A percentile compares a stretch with the other conserved stretches of the same genome.
phyloP scores from a whole-genome alignment of 2,329 filamentous ascomycete genomes.

The Penicillium brasilianum region DNA sequence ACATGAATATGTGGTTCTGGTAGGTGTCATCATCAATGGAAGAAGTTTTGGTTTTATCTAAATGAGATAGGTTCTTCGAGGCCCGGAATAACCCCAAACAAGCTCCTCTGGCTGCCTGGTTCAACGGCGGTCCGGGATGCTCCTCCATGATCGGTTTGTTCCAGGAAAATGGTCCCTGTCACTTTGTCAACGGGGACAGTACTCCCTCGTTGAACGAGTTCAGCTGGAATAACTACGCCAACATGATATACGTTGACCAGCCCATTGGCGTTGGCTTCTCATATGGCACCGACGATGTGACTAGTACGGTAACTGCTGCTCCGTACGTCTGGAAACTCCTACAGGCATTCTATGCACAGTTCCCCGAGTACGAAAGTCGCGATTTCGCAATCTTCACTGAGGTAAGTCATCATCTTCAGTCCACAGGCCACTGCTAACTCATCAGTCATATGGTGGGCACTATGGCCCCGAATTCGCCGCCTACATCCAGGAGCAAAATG shows the following conservation, averaged over 20 bases:
- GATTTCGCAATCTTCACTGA: conserved; percentile 45
- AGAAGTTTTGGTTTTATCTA: neutral
- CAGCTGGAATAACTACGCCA: conserved; percentile 25
- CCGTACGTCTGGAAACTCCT: conserved; percentile 62
- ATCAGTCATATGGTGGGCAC: conserved; percentile 43
- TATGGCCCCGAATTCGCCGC: conserved; percentile 43
- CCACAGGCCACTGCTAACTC: neutral
- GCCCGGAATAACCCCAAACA: conserved; percentile 49
- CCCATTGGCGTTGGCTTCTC: conserved; percentile 35
- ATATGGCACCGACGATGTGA: conserved; percentile 37
- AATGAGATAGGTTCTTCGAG: conserved; percentile 44
- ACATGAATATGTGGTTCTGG: conserved; percentile 54
- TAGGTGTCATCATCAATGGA: neutral
- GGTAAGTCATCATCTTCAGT: conserved; percentile 8
- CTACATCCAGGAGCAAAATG: conserved; percentile 47
- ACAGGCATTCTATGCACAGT: conserved; percentile 51
- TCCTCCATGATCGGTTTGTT: conserved; percentile 60
- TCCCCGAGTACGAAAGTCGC: conserved; percentile 46
- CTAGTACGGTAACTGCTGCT: conserved; percentile 54
- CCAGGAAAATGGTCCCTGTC: conserved; percentile 53
- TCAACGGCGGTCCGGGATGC: conserved; percentile 60
- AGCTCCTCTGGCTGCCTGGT: conserved; percentile 57
- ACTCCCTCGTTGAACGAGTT: conserved; percentile 27
- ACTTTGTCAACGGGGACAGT: conserved; percentile 15
- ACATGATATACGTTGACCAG: conserved; percentile 12